Evolutionary conservation across 208 protist species (phyloP).

Genomic region (Eutreptiella sp.): DNA sequence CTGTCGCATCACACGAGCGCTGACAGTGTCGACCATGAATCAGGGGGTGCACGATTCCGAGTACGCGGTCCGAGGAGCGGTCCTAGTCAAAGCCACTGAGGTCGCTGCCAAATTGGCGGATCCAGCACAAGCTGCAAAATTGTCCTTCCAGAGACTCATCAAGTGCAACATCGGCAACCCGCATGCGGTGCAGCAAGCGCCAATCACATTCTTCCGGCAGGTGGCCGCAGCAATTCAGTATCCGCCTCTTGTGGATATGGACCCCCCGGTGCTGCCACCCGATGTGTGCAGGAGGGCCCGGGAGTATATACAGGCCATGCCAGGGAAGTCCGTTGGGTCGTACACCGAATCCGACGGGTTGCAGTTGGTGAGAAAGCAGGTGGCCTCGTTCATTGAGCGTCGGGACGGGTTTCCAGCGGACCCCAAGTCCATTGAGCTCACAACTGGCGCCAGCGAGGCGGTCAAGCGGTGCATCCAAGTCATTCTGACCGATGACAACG

Average conservation of each 20-base stretch:
- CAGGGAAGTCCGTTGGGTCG: too few species aligned
- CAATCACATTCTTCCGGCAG: slow-evolving; percentile 92
- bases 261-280: too few species aligned
- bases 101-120: too few species aligned
- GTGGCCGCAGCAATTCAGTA: too few species aligned
- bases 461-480: slow-evolving; percentile 77
- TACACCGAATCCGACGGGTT: slow-evolving; percentile 93
- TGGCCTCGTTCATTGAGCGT: slow-evolving; percentile 86
- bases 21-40: too few species aligned
- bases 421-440: slow-evolving; percentile 84
- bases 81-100: too few species aligned
- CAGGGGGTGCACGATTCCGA: too few species aligned
- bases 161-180: slow-evolving; percentile 99
- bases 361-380: slow-evolving; percentile 61
- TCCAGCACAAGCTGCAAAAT: slow-evolving; percentile 56
- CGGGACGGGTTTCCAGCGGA: slow-evolving; percentile 72
- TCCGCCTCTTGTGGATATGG: too few species aligned
- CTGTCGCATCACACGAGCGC: too few species aligned
- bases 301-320: too few species aligned
- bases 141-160: slow-evolving; percentile 77
- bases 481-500: slow-evolving; percentile 54
- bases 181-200: slow-evolving; percentile 87
- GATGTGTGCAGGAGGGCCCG: too few species aligned
- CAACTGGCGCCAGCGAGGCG: slow-evolving; percentile 88
- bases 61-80: too few species aligned